Base-by-base conservation (phyloP, 139 green algal genomes). In the Coelastrella sp. region DNA sequence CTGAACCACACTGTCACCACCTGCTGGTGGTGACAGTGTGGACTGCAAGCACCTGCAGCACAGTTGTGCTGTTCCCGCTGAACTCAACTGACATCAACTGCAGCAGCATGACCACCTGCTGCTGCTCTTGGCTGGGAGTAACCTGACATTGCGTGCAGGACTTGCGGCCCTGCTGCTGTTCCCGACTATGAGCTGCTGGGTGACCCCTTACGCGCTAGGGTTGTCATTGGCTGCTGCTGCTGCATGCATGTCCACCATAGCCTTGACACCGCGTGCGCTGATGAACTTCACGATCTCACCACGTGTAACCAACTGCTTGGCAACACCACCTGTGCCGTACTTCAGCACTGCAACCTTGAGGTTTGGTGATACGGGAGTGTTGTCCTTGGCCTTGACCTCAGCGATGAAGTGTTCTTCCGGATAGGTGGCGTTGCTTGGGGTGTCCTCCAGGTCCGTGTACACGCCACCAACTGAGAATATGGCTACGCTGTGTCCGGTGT, bases 271-370 rank as follows among this genome's bases (percentile, higher is more conserved):
- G 4, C 88, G 88, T 32, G 88, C 79, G 4, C 32, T 81, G 20
- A 91, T 56, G 64, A 91, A 91, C 88, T 87, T 91, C n/a, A 91
- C 80, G 64, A 91, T 91, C 57, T 91, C 88, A 0, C 20, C 17
- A 3, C 88, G 66, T 23, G 66, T 65, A 17, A 71, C 71, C 59
- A 91, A 71, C 54, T 91, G 88, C 77, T 80, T 80, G 8, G 65
- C 59, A 19, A 91, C 88, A 11, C 88, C 88, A 19, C 88, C 88
- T 56, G 64, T 91, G 78, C 88, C 88, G 32, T 91, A 91, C 79
- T 91, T 91, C 5, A 91, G 78, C 65, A 91, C 88, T 17, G 79
- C 64, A 14, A 91, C 64, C 57, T 87, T 87, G 65, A 91, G 54
- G 88, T 73, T 57, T 8, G 61, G 64, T 14, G 56, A 5, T 59